Conservation (phyloP, 225 moss, liverwort and hornwort species). For the Straminergon stramineum region DNA sequence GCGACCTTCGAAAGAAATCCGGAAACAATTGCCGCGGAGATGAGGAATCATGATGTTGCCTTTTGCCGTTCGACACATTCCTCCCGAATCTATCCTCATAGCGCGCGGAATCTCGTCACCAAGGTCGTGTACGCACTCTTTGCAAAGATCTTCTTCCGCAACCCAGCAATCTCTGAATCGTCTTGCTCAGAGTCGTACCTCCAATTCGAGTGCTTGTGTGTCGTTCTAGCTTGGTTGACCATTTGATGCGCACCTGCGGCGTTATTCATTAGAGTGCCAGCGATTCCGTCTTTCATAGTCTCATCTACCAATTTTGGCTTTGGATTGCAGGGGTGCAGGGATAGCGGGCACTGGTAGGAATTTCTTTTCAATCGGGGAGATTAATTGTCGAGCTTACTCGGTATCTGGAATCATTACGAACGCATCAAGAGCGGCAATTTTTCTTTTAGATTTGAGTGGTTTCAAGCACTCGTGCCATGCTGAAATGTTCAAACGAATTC, state of each 20-base stretch:
- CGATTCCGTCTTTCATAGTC: neutral
- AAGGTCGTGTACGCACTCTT: neutral
- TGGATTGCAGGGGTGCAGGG: neutral
- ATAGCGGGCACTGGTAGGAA: neutral
- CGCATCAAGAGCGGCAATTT: neutral
- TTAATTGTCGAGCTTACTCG: neutral
- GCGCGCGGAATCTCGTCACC: neutral
- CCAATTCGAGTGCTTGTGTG: neutral
- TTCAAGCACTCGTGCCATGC: neutral
- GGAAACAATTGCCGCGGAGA: neutral
- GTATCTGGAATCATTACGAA: neutral
- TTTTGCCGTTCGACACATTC: neutral
- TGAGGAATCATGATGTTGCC: neutral
- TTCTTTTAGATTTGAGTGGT: neutral
- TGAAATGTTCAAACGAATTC: neutral
- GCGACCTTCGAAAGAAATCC: neutral
- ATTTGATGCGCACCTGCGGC: neutral
- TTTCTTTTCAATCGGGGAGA: neutral
- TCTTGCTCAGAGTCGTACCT: neutral
- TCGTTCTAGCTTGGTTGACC: neutral
- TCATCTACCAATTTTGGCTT: neutral
- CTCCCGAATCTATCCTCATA: neutral
- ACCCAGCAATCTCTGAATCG: neutral
- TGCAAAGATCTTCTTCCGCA: neutral
- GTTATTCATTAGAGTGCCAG: neutral